These are phyloP conservation scores for Sclerotinia nivalis DNA, from an alignment of 2,329 filamentous ascomycete species.

Conservation along the genomic window DNA sequence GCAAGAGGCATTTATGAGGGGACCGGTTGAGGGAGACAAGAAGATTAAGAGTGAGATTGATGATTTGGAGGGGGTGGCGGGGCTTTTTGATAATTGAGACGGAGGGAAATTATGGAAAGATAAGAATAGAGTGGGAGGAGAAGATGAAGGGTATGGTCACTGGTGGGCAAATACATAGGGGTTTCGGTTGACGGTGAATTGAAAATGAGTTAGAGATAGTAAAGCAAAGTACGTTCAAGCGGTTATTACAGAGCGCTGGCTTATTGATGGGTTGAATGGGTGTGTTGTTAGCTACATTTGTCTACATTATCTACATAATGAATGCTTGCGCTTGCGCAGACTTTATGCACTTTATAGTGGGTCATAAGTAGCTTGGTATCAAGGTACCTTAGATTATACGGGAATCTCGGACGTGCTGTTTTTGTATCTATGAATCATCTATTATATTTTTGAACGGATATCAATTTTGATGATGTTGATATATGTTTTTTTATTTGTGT, in stretches of 20 bases:
- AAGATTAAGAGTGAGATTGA: constrained; percentile 13
- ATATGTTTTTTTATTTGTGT: too few relatives aligned
- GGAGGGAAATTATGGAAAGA: neutral
- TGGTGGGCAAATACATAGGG: too few relatives aligned
- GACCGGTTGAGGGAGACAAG: constrained; percentile 31
- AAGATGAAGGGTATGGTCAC: neutral
- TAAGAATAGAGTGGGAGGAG: neutral
- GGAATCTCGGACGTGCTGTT: too few relatives aligned
- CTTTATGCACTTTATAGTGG: too few relatives aligned
- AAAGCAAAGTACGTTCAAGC: neutral
- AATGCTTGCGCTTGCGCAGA: too few relatives aligned
- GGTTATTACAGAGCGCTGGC: neutral
- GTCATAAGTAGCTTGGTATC: too few relatives aligned
- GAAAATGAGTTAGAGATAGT: neutral
- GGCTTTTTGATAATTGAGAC: constrained; percentile 35
- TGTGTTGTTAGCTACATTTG: neutral
- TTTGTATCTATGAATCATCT: too few relatives aligned
- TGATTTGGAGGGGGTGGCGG: constrained; percentile 39
- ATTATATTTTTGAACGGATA: too few relatives aligned
- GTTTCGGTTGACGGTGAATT: neutral
- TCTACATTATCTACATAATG: neutral
- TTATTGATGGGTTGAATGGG: neutral
- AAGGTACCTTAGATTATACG: too few relatives aligned
- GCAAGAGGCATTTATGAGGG: constrained; percentile 67
- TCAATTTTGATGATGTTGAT: too few relatives aligned